phyloP scores from a whole-genome alignment of 768 basidiomycete species.

The Gelatoporia subvermispora region DNA sequence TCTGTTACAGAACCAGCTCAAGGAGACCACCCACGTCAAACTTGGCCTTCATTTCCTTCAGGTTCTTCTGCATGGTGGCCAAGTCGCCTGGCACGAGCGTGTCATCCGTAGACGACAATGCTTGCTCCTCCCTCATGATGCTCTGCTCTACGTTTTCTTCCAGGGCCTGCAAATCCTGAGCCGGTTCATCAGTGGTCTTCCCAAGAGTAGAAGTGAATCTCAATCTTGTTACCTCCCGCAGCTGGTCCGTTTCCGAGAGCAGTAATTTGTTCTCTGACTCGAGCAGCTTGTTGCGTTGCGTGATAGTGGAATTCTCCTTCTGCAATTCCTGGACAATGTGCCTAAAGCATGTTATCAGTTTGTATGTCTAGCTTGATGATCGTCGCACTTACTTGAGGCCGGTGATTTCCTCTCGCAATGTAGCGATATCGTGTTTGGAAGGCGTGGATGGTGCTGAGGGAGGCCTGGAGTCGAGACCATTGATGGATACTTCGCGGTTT shows the following conservation, averaged over 20 bases:
- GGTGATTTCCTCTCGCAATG: constrained; percentile 60
- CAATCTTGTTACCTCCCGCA: constrained; percentile 55
- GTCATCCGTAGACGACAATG: constrained; percentile 22
- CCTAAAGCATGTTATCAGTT: constrained; percentile 31
- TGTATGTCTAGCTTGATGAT: background rate
- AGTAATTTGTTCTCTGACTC: constrained; percentile 74
- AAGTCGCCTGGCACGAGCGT: constrained; percentile 24
- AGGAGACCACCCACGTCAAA: constrained; percentile 42
- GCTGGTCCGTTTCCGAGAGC: constrained; percentile 59
- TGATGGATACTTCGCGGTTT: constrained; percentile 53
- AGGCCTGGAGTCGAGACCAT: constrained; percentile 32
- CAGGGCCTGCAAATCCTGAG: constrained; percentile 67
- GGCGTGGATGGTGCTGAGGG: constrained; percentile 26
- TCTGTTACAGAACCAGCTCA: background rate
- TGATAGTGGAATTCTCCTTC: constrained; percentile 62
- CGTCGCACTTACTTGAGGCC: constrained; percentile 66
- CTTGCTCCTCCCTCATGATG: constrained; percentile 46
- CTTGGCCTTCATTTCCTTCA: constrained; percentile 46
- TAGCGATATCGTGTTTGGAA: constrained; percentile 48
- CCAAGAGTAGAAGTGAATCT: background rate
- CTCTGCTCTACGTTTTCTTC: constrained; percentile 72
- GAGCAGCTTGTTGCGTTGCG: constrained; percentile 65
- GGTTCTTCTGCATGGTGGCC: constrained; percentile 35
- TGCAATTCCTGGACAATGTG: constrained; percentile 87
- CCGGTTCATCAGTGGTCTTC: constrained; percentile 1